Percentiles rank a stretch among this genome's conserved stretches.
phyloP scores from a whole-genome alignment of 768 basidiomycete genomes.

The Tulasnella sp. region DNA sequence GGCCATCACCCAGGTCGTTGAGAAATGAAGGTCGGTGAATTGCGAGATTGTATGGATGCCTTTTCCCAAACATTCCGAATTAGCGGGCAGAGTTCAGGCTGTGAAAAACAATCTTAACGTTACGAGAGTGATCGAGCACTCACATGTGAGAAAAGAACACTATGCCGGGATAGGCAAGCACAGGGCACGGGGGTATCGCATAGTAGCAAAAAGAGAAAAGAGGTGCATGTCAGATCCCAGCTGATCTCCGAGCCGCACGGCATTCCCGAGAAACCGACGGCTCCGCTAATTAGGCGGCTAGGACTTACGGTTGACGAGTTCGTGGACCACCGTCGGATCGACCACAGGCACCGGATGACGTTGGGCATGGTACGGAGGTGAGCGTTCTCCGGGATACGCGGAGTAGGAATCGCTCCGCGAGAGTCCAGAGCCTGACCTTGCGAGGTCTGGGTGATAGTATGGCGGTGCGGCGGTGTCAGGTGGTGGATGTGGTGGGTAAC shows the following conservation, averaged over 20 bases:
- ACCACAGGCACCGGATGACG: slow-evolving; percentile 25
- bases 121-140: neutral
- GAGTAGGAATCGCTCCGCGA: neutral
- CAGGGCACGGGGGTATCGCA: neutral
- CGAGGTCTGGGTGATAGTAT: neutral
- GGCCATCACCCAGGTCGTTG: slow-evolving; percentile 49
- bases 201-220: neutral
- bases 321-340: slow-evolving; percentile 53
- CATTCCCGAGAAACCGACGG: slow-evolving; percentile 12
- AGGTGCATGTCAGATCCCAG: neutral
- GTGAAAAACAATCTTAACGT: neutral
- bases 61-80: slow-evolving; percentile 41
- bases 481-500: neutral
- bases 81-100: neutral
- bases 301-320: slow-evolving; percentile 59
- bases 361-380: neutral
- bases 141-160: neutral
- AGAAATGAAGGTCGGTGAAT: slow-evolving; percentile 73
- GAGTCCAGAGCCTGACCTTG: neutral
- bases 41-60: slow-evolving; percentile 66
- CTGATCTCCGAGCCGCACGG: slow-evolving; percentile 41
- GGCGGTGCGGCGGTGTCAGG: neutral
- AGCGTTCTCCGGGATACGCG: neutral
- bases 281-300: neutral
- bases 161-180: neutral